Conservation (phyloP, 2,329 filamentous ascomycete species). For the Geosmithia morbida region DNA sequence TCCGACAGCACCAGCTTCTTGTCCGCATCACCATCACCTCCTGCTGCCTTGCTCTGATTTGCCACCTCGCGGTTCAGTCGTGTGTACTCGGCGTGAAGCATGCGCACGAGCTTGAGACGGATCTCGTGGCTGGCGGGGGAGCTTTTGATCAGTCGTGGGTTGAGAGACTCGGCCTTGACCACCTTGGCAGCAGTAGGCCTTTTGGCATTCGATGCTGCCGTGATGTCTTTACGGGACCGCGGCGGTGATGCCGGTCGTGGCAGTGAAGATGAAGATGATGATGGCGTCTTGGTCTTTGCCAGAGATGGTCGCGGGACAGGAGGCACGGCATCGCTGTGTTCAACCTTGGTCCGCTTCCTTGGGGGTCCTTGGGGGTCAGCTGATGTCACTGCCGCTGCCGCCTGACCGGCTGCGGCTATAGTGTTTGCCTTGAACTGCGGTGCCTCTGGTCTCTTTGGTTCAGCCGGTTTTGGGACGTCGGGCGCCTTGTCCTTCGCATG, state of each 20-base stretch:
- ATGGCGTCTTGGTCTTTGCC: neutral
- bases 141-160: conserved; percentile 48
- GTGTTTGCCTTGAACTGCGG: neutral
- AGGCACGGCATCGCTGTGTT: neutral
- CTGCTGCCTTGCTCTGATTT: conserved; percentile 29
- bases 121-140: conserved; percentile 42
- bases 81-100: conserved; percentile 50
- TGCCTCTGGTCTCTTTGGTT: neutral
- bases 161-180: conserved; percentile 35
- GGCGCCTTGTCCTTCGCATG: conserved; percentile 18
- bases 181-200: neutral
- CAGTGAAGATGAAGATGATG: neutral
- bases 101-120: conserved; percentile 42
- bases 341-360: neutral
- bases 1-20: conserved; percentile 40
- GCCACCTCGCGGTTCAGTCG: conserved; percentile 51
- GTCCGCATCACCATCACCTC: conserved; percentile 27
- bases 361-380: neutral
- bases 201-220: neutral
- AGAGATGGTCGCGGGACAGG: too few species aligned
- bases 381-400: neutral
- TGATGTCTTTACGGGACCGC: neutral
- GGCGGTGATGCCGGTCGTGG: neutral
- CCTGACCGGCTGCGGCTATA: neutral
- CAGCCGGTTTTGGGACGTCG: neutral